Evolutionary conservation across 2,329 filamentous ascomycete species (phyloP).

Genomic region (Ceratocystis diversiconidia): DNA sequence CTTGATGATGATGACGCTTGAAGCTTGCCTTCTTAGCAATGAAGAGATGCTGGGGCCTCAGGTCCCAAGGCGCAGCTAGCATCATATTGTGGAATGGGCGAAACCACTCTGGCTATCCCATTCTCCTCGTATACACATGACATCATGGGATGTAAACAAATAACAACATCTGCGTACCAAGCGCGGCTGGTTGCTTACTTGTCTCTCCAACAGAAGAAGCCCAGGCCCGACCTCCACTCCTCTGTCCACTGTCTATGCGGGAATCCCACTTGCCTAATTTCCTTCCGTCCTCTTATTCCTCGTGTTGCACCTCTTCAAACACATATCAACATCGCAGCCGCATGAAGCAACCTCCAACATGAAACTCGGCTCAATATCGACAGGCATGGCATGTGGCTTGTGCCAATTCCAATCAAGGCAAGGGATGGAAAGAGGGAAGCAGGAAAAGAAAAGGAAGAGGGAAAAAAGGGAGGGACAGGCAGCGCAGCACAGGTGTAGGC

Average conservation of each 20-base stretch:
- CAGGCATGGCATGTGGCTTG: slow-evolving; percentile 1
- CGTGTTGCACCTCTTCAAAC: background rate
- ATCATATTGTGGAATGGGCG: too few relatives aligned
- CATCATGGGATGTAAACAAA: background rate
- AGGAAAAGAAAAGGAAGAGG: background rate
- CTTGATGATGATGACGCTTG: too few relatives aligned
- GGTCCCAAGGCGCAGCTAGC: background rate
- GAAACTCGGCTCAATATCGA: slow-evolving; percentile 2
- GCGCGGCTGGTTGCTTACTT: background rate
- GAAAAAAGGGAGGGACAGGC: background rate
- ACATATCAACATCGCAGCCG: background rate
- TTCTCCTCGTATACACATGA: too few relatives aligned
- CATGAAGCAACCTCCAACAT: background rate
- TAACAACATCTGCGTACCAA: background rate
- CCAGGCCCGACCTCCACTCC: background rate
- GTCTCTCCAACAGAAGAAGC: background rate
- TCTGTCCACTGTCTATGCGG: too few relatives aligned
- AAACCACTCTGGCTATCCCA: too few relatives aligned
- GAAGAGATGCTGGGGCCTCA: too few relatives aligned
- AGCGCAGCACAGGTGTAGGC: background rate
- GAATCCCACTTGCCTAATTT: too few relatives aligned
- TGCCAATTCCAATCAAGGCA: background rate
- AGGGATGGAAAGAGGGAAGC: background rate
- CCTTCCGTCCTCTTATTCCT: background rate
- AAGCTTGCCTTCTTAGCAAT: too few relatives aligned